phyloP scores from a whole-genome alignment of 2,329 filamentous ascomycete species.

The Fusarium foetens region DNA sequence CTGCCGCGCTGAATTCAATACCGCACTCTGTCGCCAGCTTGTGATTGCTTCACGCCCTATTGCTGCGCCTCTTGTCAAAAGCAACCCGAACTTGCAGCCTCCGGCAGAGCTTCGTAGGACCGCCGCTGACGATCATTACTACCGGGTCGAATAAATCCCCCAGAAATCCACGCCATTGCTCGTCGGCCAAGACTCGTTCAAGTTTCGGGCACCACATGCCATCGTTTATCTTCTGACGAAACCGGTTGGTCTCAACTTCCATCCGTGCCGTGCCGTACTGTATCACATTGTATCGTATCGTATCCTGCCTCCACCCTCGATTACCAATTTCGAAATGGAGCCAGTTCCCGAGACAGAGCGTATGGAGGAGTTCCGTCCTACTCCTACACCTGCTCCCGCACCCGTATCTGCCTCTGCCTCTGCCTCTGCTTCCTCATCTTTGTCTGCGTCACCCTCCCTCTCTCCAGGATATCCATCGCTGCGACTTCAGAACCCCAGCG shows the following conservation, averaged over 20 bases:
- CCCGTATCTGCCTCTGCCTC: conserved; percentile 46
- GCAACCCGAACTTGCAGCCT: conserved; percentile 11
- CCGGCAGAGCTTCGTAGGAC: conserved; percentile 21
- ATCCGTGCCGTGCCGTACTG: conserved; percentile 26
- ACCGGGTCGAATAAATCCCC: conserved; percentile 10
- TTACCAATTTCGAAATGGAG: conserved; percentile 62
- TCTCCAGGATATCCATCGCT: conserved; percentile 65
- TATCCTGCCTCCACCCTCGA: conserved; percentile 23
- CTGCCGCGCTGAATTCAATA: conserved; percentile 5
- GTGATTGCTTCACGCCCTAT: conserved; percentile 16
- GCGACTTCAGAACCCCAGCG: conserved; percentile 57
- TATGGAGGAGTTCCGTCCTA: conserved; percentile 72
- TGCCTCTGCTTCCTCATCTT: conserved; percentile 46
- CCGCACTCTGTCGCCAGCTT: conserved; percentile 10
- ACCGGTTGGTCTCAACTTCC: conserved; percentile 38
- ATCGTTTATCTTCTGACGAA: conserved; percentile 38
- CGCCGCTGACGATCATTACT: conserved; percentile 26
- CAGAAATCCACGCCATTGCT: conserved; percentile 12
- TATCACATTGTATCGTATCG: conserved; percentile 21
- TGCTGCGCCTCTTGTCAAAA: conserved; percentile 23
- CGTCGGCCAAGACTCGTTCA: conserved; percentile 24
- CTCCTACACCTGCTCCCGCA: conserved; percentile 66
- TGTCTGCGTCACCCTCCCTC: conserved; percentile 51
- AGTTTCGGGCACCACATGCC: conserved; percentile 38
- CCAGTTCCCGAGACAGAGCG: conserved; percentile 75